A percentile compares a stretch with the other conserved stretches of the same genome.
phyloP scores from a whole-genome alignment of 2,329 filamentous ascomycete species.

The Anthostomella pinea region DNA sequence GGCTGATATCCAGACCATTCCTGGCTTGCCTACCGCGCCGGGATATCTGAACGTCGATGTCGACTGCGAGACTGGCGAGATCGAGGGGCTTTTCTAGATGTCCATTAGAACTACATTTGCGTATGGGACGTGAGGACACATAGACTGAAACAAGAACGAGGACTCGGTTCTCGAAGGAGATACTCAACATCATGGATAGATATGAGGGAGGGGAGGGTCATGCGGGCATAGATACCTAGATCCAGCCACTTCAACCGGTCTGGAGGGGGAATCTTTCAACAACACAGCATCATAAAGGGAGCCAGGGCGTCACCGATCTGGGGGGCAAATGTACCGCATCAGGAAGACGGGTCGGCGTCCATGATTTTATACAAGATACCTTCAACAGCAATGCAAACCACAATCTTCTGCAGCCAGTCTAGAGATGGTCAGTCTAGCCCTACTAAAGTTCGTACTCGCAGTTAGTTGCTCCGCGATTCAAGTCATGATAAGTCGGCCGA shows the following conservation, averaged over 20 bases:
- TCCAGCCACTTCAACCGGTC: conserved; percentile 20
- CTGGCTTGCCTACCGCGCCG: conserved; percentile 88
- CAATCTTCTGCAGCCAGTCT: not conserved
- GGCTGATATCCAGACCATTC: conserved; percentile 97
- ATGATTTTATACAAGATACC: conserved; percentile 15
- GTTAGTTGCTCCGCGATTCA: too few species aligned
- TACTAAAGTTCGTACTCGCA: too few species aligned
- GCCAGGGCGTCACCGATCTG: too few species aligned
- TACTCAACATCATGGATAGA: conserved; percentile 8
- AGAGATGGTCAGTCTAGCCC: too few species aligned
- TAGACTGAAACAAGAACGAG: too few species aligned
- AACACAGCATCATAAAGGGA: not conserved
- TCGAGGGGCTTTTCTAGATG: conserved; percentile 80
- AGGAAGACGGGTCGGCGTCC: conserved; percentile 2
- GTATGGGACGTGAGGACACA: not conserved
- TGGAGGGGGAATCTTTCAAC: conserved; percentile 7
- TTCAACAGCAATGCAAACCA: conserved; percentile 20
- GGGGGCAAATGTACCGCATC: not conserved
- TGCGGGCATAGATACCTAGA: too few species aligned
- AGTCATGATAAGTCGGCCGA: too few species aligned
- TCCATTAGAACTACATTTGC: not conserved
- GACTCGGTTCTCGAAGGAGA: too few species aligned
- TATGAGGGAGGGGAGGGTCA: too few species aligned
- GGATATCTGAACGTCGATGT: conserved; percentile 94
- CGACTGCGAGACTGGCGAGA: conserved; percentile 78